These are phyloP conservation scores for Xylaria sp. DNA, from an alignment of 2,329 filamentous ascomycete genomes.

Conservation along the genomic window DNA sequence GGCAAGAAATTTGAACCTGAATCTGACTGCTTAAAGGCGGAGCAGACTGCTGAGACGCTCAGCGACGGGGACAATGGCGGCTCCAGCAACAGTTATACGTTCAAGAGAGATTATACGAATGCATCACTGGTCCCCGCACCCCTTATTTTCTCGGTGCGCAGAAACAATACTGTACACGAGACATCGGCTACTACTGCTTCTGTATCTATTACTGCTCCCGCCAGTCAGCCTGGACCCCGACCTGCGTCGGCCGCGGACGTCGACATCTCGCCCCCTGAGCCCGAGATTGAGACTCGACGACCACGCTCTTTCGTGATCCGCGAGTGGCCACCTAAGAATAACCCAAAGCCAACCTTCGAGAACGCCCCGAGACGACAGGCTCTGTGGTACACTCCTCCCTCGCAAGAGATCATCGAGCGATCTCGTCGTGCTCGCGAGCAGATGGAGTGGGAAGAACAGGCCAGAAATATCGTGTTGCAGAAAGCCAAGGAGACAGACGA, in stretches of 20 bases:
- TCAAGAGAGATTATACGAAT: slow-evolving; percentile 14
- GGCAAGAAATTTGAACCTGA: neutral
- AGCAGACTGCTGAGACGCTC: neutral
- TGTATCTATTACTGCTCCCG: too few relatives aligned
- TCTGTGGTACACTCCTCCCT: neutral
- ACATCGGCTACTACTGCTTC: neutral
- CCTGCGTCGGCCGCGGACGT: neutral
- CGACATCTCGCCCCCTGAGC: neutral
- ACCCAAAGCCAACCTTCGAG: neutral
- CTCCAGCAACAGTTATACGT: neutral
- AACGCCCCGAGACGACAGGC: neutral
- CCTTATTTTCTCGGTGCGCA: neutral
- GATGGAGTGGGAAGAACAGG: slow-evolving; percentile 2
- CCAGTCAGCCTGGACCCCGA: too few relatives aligned
- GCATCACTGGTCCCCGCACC: slow-evolving; percentile 16
- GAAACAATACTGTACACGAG: neutral
- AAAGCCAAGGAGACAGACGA: neutral
- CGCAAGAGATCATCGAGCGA: slow-evolving; percentile 8
- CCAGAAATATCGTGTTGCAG: neutral
- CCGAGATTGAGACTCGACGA: neutral
- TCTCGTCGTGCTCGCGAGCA: neutral
- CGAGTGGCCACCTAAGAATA: neutral
- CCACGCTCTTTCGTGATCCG: slow-evolving; percentile 12
- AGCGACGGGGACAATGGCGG: neutral
- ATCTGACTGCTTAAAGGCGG: neutral